Percentiles rank a stretch among this genome's conserved stretches.
phyloP scores from a whole-genome alignment of 345 rosid species.

The Syzygium oleosum region DNA sequence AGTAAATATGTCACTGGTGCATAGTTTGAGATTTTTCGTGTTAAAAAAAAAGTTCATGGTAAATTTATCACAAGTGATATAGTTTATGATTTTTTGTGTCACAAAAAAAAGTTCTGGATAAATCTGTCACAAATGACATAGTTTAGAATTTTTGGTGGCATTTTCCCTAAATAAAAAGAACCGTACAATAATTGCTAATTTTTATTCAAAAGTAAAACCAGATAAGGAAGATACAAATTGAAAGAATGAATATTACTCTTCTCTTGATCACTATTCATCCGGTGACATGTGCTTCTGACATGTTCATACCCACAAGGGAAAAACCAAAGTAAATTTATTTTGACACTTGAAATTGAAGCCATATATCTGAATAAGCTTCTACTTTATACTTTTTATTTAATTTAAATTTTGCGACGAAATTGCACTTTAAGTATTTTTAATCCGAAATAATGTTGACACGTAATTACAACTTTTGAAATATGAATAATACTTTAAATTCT shows the following conservation, averaged over 20 bases:
- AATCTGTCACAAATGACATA: too few species aligned
- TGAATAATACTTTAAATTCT: too few species aligned
- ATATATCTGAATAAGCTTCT: accelerated
- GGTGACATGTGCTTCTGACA: neutral
- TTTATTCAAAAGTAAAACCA: too few species aligned
- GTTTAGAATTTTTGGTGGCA: too few species aligned
- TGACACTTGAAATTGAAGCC: neutral
- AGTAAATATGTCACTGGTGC: too few species aligned
- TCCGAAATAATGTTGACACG: neutral
- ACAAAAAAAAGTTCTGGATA: too few species aligned
- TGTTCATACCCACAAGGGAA: neutral
- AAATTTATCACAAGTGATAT: too few species aligned
- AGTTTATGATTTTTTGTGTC: too few species aligned
- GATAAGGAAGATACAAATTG: neutral
- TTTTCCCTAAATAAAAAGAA: too few species aligned
- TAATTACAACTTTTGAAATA: neutral
- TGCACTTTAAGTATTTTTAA: neutral
- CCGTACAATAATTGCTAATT: neutral
- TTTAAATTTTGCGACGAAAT: neutral
- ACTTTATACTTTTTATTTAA: too few species aligned
- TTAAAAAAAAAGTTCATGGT: too few species aligned
- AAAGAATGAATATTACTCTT: neutral
- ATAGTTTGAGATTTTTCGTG: too few species aligned
- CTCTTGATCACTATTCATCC: neutral
- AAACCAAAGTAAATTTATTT: neutral